Base-by-base conservation (phyloP, 495 filamentous ascomycete genomes). In the Neurospora sp. region DNA sequence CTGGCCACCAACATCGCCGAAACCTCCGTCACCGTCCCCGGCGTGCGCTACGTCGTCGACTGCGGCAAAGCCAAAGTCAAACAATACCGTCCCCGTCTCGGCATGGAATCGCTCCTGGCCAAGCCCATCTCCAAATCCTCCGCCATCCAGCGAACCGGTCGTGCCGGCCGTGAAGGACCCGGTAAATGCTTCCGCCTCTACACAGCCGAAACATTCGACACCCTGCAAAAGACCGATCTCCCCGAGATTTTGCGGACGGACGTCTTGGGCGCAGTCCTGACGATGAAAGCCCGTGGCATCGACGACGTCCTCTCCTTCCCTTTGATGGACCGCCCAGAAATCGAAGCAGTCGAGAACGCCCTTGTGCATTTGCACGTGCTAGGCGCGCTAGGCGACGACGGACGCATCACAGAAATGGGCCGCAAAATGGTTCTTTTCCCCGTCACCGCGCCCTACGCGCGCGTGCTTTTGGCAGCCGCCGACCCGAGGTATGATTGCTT, bases 1-100 rank as follows among this genome's bases (percentile, higher is more conserved):
- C 86, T 99, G 4, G 89, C 94, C 0, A 99, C 96, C 16, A 99
- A 99, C 80, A 98, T 99, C 75, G 96, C 96, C 31, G 96, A 99
- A 78, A 98, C 96, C 0, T 99, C 96, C 1, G 91, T 99, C 72
- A 99, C 96, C 0, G 94, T 99, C 0, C 90, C 95, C 9, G 96
- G 96, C 3, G 94, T 99, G 5, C 89, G 94, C 3, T 93, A 89
- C 77, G 96, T 99, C 39, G 86, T 99, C 39, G 96, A 99, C 79
- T 92, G 93, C 77, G 96, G 96, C 35, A 97, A 97, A 78, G 92
- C 91, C 5, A 99, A 98, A 79, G 89, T 95, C 70, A 98, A 97
- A 80, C 92, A 97, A 74, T 98, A 95, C 83, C 90, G 94, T 3
- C 88, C 92, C 12, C 87, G 90, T 0, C 87, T 98, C 0, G 94